phyloP scores from a whole-genome alignment of 495 filamentous ascomycete species.

The Hamigera avellanea region DNA sequence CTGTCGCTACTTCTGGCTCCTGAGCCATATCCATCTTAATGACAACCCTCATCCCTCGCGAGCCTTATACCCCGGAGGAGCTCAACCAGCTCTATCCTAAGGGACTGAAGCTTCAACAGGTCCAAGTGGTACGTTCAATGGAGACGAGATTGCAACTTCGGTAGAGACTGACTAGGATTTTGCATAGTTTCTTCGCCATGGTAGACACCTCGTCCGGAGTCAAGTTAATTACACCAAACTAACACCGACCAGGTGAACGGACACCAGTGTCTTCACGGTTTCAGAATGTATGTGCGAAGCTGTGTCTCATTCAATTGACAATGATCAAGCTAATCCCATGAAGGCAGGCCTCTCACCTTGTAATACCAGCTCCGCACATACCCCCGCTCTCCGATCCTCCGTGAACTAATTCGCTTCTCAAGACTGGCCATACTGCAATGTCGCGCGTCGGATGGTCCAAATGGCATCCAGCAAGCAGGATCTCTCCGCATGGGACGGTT shows the following conservation, averaged over 20 bases:
- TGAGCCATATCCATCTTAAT: constrained; percentile 32
- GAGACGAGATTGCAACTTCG: not conserved
- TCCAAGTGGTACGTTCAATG: constrained; percentile 58
- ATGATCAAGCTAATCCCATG: constrained; percentile 10
- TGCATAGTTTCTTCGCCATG: constrained; percentile 67
- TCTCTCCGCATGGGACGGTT: constrained; percentile 47
- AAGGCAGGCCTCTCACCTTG: constrained; percentile 66
- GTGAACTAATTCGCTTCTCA: constrained; percentile 8
- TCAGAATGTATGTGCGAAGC: constrained; percentile 50
- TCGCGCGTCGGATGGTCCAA: constrained; percentile 59
- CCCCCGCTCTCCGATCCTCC: not conserved
- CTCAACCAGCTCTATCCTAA: constrained; percentile 71
- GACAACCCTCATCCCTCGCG: constrained; percentile 63
- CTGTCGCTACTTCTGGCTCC: not conserved
- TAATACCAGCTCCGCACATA: constrained; percentile 18
- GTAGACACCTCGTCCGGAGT: constrained; percentile 20
- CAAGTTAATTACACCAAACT: not conserved
- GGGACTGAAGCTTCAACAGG: constrained; percentile 68
- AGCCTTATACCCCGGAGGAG: constrained; percentile 72
- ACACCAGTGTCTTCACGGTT: constrained; percentile 80
- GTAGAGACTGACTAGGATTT: constrained; percentile 7
- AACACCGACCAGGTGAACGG: constrained; percentile 49
- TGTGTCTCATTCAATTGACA: not conserved
- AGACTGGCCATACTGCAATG: constrained; percentile 89
- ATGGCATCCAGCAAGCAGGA: constrained; percentile 50